A percentile compares a stretch with the other conserved stretches of the same genome.
phyloP scores from a whole-genome alignment of 2,329 filamentous ascomycete genomes.

The Diaporthe amygdali region DNA sequence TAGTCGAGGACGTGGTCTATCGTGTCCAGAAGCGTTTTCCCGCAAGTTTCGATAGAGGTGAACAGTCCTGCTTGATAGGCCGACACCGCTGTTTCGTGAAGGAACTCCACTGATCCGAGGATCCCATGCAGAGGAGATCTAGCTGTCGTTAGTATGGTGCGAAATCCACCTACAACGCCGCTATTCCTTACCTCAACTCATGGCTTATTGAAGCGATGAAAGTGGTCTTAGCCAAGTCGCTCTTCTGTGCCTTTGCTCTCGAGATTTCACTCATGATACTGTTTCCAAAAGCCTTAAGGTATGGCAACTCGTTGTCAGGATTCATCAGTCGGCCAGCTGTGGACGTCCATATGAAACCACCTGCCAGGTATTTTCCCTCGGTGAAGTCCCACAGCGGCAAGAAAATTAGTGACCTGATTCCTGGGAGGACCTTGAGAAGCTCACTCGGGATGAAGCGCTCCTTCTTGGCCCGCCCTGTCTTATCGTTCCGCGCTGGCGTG shows the following conservation, averaged over 20 bases:
- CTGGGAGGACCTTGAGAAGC: constrained; percentile 43
- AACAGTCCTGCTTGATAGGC: constrained; percentile 48
- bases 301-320: constrained; percentile 46
- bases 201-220: constrained; percentile 63
- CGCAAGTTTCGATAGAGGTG: constrained; percentile 51
- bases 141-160: not conserved
- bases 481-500: not conserved
- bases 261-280: constrained; percentile 62
- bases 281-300: constrained; percentile 53
- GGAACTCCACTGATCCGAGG: constrained; percentile 54
- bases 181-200: constrained; percentile 43
- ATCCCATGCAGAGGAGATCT: constrained; percentile 63
- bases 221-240: constrained; percentile 53
- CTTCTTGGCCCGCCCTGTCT: not conserved
- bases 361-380: constrained; percentile 20
- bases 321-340: constrained; percentile 23
- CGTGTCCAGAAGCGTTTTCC: constrained; percentile 52
- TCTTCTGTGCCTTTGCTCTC: constrained; percentile 42
- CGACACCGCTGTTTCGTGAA: constrained; percentile 50
- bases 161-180: not conserved
- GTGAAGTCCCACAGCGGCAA: constrained; percentile 53
- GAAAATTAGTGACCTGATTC: constrained; percentile 50
- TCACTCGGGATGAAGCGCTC: constrained; percentile 33
- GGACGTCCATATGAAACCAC: constrained; percentile 19
- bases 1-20: constrained; percentile 55